Percentiles rank a stretch among this genome's conserved stretches.
Conservation (phyloP, 805 yeast genomes). For the Saccharomycopsis fermentans region DNA sequence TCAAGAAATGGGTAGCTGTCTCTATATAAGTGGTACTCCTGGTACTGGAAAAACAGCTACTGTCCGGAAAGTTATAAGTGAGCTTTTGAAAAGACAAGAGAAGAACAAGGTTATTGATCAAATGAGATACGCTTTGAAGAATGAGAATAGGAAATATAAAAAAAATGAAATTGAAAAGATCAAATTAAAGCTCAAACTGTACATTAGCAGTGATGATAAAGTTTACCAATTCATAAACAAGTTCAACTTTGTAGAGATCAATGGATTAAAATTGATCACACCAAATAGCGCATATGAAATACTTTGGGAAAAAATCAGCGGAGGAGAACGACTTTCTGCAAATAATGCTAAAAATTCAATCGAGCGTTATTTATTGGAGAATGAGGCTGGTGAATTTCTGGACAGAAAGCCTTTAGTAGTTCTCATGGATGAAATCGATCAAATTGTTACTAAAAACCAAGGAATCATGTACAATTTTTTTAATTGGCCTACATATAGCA, state of each 20-base stretch:
- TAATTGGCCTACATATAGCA: constrained; percentile 87
- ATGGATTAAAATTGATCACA: constrained; percentile 74
- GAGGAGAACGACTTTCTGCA: constrained; percentile 48
- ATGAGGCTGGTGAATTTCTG: constrained; percentile 20
- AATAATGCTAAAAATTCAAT: constrained; percentile 55
- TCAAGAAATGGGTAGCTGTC: constrained; percentile 66
- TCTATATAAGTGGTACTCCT: constrained; percentile 93
- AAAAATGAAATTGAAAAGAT: background rate
- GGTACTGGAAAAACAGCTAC: constrained; percentile 98
- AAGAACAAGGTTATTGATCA: constrained; percentile 13
- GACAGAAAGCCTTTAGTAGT: constrained; percentile 55
- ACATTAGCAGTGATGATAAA: background rate
- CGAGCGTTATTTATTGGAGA: constrained; percentile 55
- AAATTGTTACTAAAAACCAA: constrained; percentile 72
- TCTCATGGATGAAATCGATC: constrained; percentile 87
- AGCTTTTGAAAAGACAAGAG: constrained; percentile 37
- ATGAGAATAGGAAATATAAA: background rate
- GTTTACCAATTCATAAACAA: constrained; percentile 23
- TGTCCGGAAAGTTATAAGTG: constrained; percentile 72
- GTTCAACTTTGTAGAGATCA: constrained; percentile 77
- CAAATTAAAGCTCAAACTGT: background rate
- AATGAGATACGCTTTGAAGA: background rate
- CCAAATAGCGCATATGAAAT: constrained; percentile 77
- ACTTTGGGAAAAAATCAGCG: constrained; percentile 68
- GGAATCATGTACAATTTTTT: constrained; percentile 89